Conservation (phyloP, 2,329 filamentous ascomycete genomes). For the Clarireedia paspali region DNA sequence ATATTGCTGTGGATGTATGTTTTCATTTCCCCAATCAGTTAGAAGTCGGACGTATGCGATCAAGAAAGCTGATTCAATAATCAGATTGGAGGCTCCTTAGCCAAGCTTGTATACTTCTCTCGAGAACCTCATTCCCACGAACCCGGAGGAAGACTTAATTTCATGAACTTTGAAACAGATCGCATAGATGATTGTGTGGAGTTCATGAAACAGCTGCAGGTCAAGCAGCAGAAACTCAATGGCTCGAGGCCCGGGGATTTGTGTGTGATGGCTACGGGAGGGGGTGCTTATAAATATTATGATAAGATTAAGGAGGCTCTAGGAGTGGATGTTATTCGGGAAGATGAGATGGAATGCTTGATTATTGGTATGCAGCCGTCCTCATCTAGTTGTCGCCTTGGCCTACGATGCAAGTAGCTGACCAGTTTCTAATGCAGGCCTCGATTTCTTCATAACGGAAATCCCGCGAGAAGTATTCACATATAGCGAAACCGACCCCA, state of each 20-base stretch:
- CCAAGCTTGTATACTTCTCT: constrained; percentile 96
- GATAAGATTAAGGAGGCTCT: constrained; percentile 78
- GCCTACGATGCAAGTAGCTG: background rate
- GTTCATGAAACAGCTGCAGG: constrained; percentile 80
- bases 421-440: constrained; percentile 42
- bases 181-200: constrained; percentile 88
- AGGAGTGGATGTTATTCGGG: constrained; percentile 78
- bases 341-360: constrained; percentile 98
- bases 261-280: constrained; percentile 91
- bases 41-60: background rate
- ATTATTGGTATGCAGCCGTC: constrained; percentile 63
- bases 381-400: constrained; percentile 1
- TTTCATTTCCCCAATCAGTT: constrained; percentile 8
- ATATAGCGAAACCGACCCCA: constrained; percentile 83
- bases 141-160: constrained; percentile 85
- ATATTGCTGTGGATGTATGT: constrained; percentile 91
- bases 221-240: constrained; percentile 71
- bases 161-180: constrained; percentile 93
- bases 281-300: constrained; percentile 95
- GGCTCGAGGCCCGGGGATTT: constrained; percentile 64
- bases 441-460: constrained; percentile 98
- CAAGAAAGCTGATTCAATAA: constrained; percentile 8
- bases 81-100: constrained; percentile 89
- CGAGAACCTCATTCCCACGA: constrained; percentile 73
- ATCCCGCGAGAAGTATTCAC: constrained; percentile 97